Evolutionary conservation across 2,329 filamentous ascomycete species (phyloP), one percentile per base, ranked within the genome.

Genomic region (Reticulascus tulasneorum): DNA sequence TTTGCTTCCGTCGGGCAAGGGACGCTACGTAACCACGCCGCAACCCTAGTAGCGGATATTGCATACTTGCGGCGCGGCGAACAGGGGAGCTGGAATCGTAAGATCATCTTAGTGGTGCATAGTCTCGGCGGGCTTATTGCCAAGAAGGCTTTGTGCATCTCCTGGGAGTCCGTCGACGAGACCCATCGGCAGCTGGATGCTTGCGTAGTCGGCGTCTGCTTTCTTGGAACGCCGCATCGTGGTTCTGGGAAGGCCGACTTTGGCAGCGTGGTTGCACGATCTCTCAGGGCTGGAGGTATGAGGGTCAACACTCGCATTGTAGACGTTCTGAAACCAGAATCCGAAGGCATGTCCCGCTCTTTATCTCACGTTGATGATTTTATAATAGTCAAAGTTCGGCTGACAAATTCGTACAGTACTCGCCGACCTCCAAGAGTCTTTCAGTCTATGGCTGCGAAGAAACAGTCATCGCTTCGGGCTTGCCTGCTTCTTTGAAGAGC

Each of bases 101-200:
- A 17, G 18, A 29, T 29, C 28, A 29, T 29, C 10, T 15, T 29
- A n/a, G 28, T 29, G 11, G 28, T 29, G 7, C 28, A 29, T 10
- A 29, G 28, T 20, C 28, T 29, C 16, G 28, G 28, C 12, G 28
- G 28, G 12, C 28, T 29, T 11, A 20, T 29, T 5, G 28, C 28
- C 17, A 29, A 29, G 16, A 29, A 29, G 15, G 28, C 28, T 9
- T 13, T 30, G 28, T 30, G 28, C 22, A 17, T 30, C 28, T 30
- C 28, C 4, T 17, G 22, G 10, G 18, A 30, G 16, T 17, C 28
- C 5, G 28, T 20, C 8, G 28, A 30, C 18, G 11, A 30, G 11
- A 17, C 19, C 15, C 11, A 30, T 11, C 19, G 22, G 17, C 28
- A 30, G 9, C 28, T 30, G 19, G 18, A 30, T 19, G 17, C 19